Conservation (phyloP, 2,329 filamentous ascomycete species). For the Xylaria sp. region DNA sequence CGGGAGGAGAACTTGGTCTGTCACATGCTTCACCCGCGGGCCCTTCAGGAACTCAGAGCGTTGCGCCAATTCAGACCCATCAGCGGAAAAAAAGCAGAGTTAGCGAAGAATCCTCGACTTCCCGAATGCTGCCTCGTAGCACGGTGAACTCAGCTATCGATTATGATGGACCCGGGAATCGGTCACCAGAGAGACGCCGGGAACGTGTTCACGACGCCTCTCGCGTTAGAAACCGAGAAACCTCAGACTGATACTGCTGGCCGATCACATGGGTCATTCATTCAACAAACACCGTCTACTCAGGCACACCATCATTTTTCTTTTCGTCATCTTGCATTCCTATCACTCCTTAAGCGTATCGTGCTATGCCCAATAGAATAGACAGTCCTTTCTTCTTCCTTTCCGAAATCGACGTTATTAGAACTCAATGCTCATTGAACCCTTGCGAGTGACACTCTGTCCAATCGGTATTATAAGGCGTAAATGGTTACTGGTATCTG, state of each 20-base stretch:
- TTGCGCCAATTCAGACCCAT: background rate
- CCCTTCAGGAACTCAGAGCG: conserved; percentile 5
- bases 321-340: conserved; percentile 2
- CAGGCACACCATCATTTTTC: background rate
- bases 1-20: background rate
- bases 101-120: background rate
- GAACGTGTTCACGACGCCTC: conserved; percentile 10
- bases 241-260: conserved; percentile 4
- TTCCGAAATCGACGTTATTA: background rate
- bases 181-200: conserved; percentile 11
- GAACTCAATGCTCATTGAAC: too few species aligned
- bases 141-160: background rate
- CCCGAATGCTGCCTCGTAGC: background rate
- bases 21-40: background rate
- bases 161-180: background rate
- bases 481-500: background rate
- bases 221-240: background rate
- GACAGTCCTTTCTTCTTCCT: background rate
- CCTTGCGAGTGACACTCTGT: background rate
- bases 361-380: conserved; percentile 1
- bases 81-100: conserved; percentile 25
- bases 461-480: background rate
- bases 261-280: background rate
- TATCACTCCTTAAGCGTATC: conserved; percentile 5
- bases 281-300: background rate